These are phyloP conservation scores for Cytidiella melzeri DNA, from an alignment of 768 basidiomycete species.

Conservation along the genomic window DNA sequence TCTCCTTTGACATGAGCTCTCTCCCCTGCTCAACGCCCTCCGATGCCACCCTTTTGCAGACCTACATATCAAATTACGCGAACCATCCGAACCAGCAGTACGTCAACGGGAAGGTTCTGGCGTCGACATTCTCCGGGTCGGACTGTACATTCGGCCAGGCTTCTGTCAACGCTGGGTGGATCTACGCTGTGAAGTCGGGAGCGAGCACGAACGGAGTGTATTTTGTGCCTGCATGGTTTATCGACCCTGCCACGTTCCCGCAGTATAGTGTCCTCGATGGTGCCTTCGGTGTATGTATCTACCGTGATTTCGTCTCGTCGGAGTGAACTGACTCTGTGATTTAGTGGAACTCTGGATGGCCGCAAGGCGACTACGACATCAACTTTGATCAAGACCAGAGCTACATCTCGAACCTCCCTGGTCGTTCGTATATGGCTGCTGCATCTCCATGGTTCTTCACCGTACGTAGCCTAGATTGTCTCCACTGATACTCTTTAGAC, in stretches of 20 bases:
- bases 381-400: constrained; percentile 18
- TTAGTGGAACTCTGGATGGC: constrained; percentile 82
- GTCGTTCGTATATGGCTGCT: constrained; percentile 40
- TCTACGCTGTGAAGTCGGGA: constrained; percentile 42
- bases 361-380: constrained; percentile 30
- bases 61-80: constrained; percentile 47
- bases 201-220: constrained; percentile 40
- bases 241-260: constrained; percentile 43
- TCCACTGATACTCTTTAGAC: background rate
- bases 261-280: constrained; percentile 44
- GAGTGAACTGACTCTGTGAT: background rate
- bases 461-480: constrained; percentile 10
- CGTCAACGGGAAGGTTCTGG: constrained; percentile 42
- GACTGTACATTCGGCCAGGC: constrained; percentile 58
- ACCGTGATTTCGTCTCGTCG: background rate
- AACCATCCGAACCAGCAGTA: constrained; percentile 55
- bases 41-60: constrained; percentile 46
- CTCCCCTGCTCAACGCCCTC: constrained; percentile 43
- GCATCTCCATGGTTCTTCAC: constrained; percentile 79
- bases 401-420: constrained; percentile 17
- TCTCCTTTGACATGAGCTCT: constrained; percentile 30
- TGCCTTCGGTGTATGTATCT: constrained; percentile 45
- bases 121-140: constrained; percentile 63
- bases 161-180: constrained; percentile 50
- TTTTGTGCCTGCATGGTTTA: constrained; percentile 70